Evolutionary conservation across 2,329 filamentous ascomycete species (phyloP).

Genomic region (Fusarium liriodendri): DNA sequence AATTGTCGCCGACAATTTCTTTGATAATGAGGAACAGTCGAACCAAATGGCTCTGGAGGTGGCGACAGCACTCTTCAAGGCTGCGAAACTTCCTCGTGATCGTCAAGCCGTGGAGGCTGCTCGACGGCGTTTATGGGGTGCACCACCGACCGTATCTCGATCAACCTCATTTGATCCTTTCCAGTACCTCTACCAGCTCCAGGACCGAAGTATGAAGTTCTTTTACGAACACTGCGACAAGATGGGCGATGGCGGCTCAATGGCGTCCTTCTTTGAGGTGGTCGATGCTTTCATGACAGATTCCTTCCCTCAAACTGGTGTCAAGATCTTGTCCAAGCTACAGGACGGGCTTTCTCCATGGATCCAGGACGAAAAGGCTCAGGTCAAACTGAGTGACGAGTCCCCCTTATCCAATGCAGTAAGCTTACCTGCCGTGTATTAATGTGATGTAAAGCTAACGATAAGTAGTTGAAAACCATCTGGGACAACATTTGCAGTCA

Average conservation of each 20-base stretch:
- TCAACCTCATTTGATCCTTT: slow-evolving; percentile 71
- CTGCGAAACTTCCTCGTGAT: slow-evolving; percentile 67
- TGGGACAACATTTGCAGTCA: slow-evolving; percentile 63
- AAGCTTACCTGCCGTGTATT: slow-evolving; percentile 41
- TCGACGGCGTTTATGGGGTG: slow-evolving; percentile 71
- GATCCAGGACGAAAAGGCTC: slow-evolving; percentile 68
- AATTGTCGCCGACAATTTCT: slow-evolving; percentile 54
- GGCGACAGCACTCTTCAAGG: slow-evolving; percentile 56
- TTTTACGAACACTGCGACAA: slow-evolving; percentile 63
- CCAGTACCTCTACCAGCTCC: slow-evolving; percentile 72
- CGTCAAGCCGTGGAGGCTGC: slow-evolving; percentile 73
- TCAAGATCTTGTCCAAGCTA: slow-evolving; percentile 67
- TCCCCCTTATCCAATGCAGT: slow-evolving; percentile 57
- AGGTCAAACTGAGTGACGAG: slow-evolving; percentile 55
- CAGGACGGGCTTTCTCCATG: slow-evolving; percentile 72
- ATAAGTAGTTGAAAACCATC: slow-evolving; percentile 56
- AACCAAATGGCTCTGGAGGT: slow-evolving; percentile 48
- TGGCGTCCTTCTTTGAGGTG: slow-evolving; percentile 63
- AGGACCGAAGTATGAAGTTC: slow-evolving; percentile 62
- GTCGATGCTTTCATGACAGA: slow-evolving; percentile 64
- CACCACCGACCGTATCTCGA: slow-evolving; percentile 42
- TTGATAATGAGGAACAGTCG: slow-evolving; percentile 18
- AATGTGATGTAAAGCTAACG: slow-evolving; percentile 40
- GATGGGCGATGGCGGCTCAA: slow-evolving; percentile 50
- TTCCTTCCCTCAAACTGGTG: slow-evolving; percentile 61